phyloP scores from a whole-genome alignment of 140 eudicot genomes.

The Bidens hawaiensis region DNA sequence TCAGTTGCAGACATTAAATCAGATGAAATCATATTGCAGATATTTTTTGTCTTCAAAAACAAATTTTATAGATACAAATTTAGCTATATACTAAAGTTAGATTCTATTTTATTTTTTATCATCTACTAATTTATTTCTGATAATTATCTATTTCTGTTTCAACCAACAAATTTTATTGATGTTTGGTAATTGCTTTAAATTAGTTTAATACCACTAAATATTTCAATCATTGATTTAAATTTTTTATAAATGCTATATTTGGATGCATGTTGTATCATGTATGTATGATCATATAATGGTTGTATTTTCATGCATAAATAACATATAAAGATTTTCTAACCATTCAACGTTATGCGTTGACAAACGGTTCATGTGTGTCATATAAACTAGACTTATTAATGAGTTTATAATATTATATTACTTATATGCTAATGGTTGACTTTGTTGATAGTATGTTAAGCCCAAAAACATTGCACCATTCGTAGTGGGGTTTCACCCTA shows the following conservation, averaged over 20 bases:
- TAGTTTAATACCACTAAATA: neutral
- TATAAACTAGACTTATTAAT: neutral
- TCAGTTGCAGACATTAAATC: too few relatives aligned
- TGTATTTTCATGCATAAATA: neutral
- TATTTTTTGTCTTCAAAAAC: too few relatives aligned
- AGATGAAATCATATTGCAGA: too few relatives aligned
- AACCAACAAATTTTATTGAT: neutral
- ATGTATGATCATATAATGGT: too few relatives aligned
- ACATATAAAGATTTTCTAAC: neutral
- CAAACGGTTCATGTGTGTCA: neutral
- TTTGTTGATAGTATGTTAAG: slow-evolving; percentile 8
- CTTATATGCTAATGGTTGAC: slow-evolving; percentile 21
- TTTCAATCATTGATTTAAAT: neutral
- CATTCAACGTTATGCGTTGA: neutral
- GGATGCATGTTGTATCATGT: too few relatives aligned
- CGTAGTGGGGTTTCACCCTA: slow-evolving; percentile 33
- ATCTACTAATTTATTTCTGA: too few relatives aligned
- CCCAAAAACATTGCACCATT: slow-evolving; percentile 18
- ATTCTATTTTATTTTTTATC: too few relatives aligned
- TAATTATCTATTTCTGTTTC: neutral
- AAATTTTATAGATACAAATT: too few relatives aligned
- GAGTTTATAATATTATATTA: neutral
- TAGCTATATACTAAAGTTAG: too few relatives aligned
- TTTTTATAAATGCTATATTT: neutral
- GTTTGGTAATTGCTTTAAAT: neutral